phyloP scores from a whole-genome alignment of 257 asterid species.

The Euphrasia confusa region DNA sequence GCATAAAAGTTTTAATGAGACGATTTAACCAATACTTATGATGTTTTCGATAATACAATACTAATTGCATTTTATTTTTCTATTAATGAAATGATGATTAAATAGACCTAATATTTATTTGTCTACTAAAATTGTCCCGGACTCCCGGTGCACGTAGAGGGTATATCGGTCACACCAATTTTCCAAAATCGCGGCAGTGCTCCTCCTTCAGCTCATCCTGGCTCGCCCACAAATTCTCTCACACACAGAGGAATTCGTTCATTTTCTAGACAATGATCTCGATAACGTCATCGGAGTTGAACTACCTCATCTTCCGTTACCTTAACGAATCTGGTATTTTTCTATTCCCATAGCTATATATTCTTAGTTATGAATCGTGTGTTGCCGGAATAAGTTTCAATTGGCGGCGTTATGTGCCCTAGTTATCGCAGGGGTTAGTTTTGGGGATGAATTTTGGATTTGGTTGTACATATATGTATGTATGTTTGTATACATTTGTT shows the following conservation, averaged over 20 bases:
- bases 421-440: conserved; percentile 4
- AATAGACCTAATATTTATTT: too few species aligned
- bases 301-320: conserved; percentile 85
- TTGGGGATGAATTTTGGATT: conserved; percentile 6
- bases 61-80: too few species aligned
- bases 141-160: too few species aligned
- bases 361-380: neutral
- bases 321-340: conserved; percentile 85
- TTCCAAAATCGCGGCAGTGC: too few species aligned
- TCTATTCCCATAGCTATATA: neutral
- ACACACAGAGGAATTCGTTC: conserved; percentile 24
- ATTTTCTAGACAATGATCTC: conserved; percentile 42
- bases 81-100: too few species aligned
- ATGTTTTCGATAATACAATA: too few species aligned
- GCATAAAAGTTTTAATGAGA: too few species aligned
- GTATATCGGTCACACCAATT: too few species aligned
- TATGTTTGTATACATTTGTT: neutral
- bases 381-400: conserved; percentile 1
- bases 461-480: neutral
- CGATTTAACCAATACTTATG: too few species aligned
- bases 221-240: conserved; percentile 10
- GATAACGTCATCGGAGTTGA: conserved; percentile 68
- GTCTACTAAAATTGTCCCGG: too few species aligned
- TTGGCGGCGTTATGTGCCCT: neutral
- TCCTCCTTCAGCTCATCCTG: neutral